These are phyloP conservation scores for Porphyrellus cyaneotinctus DNA, from an alignment of 768 basidiomycete species.

Conservation along the genomic window DNA sequence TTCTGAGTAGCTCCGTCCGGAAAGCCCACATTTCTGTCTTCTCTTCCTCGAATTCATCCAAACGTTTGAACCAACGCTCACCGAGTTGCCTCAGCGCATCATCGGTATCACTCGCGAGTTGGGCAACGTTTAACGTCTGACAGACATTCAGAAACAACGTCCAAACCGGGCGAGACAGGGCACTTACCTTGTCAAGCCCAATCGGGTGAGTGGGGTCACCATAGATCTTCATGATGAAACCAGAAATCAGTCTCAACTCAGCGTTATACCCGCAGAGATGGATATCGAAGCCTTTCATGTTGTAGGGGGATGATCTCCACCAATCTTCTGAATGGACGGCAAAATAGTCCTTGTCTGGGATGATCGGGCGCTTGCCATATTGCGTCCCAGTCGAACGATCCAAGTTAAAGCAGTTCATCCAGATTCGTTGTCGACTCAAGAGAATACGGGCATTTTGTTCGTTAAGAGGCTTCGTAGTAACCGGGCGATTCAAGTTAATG, in stretches of 20 bases:
- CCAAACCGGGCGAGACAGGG: neutral
- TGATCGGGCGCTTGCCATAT: constrained; percentile 83
- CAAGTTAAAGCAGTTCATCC: constrained; percentile 88
- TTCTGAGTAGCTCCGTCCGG: constrained; percentile 55
- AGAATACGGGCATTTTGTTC: constrained; percentile 82
- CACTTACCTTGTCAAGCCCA: constrained; percentile 64
- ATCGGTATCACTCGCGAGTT: constrained; percentile 61
- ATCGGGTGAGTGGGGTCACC: constrained; percentile 71
- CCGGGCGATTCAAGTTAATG: constrained; percentile 80
- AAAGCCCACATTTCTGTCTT: constrained; percentile 51
- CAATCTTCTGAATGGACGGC: constrained; percentile 65
- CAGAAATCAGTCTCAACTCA: constrained; percentile 60
- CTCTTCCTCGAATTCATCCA: constrained; percentile 47
- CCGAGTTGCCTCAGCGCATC: constrained; percentile 59
- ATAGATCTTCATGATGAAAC: constrained; percentile 61
- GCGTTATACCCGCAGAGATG: constrained; percentile 76
- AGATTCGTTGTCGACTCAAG: constrained; percentile 84
- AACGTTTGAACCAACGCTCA: constrained; percentile 53
- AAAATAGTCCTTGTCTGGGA: constrained; percentile 73
- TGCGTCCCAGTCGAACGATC: constrained; percentile 86
- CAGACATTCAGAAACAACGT: constrained; percentile 1
- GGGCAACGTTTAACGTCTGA: constrained; percentile 62
- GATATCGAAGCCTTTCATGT: constrained; percentile 72
- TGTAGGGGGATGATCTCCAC: constrained; percentile 67
- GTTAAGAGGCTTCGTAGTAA: constrained; percentile 67